Conservation (phyloP, 257 asterid species). For the Lavandula angustifolia region DNA sequence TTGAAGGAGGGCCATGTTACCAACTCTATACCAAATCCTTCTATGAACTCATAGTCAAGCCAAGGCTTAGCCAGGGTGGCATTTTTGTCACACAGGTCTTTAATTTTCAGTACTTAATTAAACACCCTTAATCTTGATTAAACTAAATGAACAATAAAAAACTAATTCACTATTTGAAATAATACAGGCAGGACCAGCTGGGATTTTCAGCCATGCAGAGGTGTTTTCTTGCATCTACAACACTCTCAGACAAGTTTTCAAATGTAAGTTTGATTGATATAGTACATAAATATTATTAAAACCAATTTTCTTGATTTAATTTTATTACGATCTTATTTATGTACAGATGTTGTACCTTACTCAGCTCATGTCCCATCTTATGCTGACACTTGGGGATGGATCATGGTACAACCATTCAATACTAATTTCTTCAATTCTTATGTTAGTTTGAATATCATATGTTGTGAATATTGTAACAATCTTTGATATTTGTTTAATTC, state of each 20-base stretch:
- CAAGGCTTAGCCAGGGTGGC: constrained; percentile 65
- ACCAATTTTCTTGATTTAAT: too few relatives aligned
- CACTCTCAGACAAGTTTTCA: constrained; percentile 87
- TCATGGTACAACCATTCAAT: constrained; percentile 90
- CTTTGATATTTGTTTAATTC: neutral
- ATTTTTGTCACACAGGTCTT: constrained; percentile 93
- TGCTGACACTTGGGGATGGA: constrained; percentile 99
- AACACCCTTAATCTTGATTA: too few relatives aligned
- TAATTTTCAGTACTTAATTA: neutral
- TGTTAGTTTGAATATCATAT: too few relatives aligned
- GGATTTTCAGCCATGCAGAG: constrained; percentile 87
- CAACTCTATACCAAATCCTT: constrained; percentile 94
- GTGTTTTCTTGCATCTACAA: constrained; percentile 91
- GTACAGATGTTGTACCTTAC: constrained; percentile 92
- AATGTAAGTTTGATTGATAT: constrained; percentile 81
- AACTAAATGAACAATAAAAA: too few relatives aligned
- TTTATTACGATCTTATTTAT: too few relatives aligned
- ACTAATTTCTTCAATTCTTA: too few relatives aligned
- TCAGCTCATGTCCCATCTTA: constrained; percentile 94
- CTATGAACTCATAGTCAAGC: constrained; percentile 69
- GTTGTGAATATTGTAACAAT: neutral
- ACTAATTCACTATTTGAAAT: neutral
- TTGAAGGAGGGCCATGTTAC: constrained; percentile 95
- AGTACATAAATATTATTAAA: too few relatives aligned
- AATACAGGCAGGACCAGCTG: constrained; percentile 92